phyloP scores from a whole-genome alignment of 805 yeast genomes.

The Ogataea ramenticola region DNA sequence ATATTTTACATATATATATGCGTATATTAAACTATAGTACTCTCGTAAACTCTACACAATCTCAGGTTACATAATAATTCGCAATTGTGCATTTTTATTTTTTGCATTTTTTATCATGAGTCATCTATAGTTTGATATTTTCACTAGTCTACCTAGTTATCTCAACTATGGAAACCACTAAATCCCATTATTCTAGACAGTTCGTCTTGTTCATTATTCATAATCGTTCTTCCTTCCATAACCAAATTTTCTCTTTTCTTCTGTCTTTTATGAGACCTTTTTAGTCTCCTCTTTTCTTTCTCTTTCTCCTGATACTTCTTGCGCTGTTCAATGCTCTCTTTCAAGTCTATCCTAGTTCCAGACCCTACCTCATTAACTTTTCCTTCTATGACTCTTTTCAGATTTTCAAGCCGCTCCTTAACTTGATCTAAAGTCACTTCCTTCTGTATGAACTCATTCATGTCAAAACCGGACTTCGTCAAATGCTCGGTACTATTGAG shows the following conservation, averaged over 20 bases:
- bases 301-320: conserved; percentile 30
- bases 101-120: neutral
- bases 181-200: conserved; percentile 51
- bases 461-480: conserved; percentile 29
- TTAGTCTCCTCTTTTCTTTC: conserved; percentile 22
- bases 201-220: conserved; percentile 16
- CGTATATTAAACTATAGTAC: too few relatives aligned
- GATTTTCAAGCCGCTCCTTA: conserved; percentile 27
- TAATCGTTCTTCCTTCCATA: conserved; percentile 1
- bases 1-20: too few relatives aligned
- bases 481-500: conserved; percentile 68
- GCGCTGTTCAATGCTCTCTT: conserved; percentile 33
- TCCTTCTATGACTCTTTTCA: conserved; percentile 26
- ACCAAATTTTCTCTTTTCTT: conserved; percentile 10
- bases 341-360: conserved; percentile 25
- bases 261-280: conserved; percentile 16
- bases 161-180: conserved; percentile 23
- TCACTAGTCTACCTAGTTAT: too few relatives aligned
- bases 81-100: neutral
- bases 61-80: too few relatives aligned
- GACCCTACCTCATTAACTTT: conserved; percentile 5
- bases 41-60: too few relatives aligned
- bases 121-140: neutral
- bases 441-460: conserved; percentile 17
- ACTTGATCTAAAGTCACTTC: conserved; percentile 45